A percentile compares a stretch with the other conserved stretches of the same genome.
phyloP scores from a whole-genome alignment of 2,329 filamentous ascomycete species.

The Neophaeococcomyces aloes region DNA sequence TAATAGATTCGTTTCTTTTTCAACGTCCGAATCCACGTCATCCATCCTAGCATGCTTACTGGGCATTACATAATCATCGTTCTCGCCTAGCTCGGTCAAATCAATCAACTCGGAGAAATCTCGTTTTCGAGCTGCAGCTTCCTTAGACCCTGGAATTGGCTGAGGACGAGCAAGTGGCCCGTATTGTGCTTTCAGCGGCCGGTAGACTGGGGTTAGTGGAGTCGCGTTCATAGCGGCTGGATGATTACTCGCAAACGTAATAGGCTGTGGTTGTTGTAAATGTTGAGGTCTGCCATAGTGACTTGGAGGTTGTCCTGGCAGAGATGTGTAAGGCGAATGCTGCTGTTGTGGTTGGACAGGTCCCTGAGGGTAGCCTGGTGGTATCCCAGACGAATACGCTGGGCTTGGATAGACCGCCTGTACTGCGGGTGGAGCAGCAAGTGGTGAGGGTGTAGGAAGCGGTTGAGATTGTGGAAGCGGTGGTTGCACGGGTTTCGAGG shows the following conservation, averaged over 20 bases:
- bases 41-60: constrained; percentile 16
- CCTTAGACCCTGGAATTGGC: constrained; percentile 34
- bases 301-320: background rate
- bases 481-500: background rate
- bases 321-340: background rate
- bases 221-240: background rate
- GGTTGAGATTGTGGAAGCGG: background rate
- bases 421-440: constrained; percentile 1
- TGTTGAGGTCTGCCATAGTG: background rate
- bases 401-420: background rate
- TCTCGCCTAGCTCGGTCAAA: constrained; percentile 39
- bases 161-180: constrained; percentile 8
- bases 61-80: constrained; percentile 32
- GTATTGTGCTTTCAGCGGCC: background rate
- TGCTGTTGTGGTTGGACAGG: background rate
- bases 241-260: too few relatives aligned
- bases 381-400: background rate
- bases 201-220: background rate
- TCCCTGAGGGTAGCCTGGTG: background rate
- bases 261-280: too few relatives aligned
- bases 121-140: constrained; percentile 46
- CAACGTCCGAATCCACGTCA: constrained; percentile 5
- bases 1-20: background rate
- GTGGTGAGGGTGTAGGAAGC: background rate
- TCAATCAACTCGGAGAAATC: constrained; percentile 46